These are phyloP conservation scores for Puccinia coronata DNA, from an alignment of 1,284 basidiomycete species.

Conservation along the genomic window DNA sequence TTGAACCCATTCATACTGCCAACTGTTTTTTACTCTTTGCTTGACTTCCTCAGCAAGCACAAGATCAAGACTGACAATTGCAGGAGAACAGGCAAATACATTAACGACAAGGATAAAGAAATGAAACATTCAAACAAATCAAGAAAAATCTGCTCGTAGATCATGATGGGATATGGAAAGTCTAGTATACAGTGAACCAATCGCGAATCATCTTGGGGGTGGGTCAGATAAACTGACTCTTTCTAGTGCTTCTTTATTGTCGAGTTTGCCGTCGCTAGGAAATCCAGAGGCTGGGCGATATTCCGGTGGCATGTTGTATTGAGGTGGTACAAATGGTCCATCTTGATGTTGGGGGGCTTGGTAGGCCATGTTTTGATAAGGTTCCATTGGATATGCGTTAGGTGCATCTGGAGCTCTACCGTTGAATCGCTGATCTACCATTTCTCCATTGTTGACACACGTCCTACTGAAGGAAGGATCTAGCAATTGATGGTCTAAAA, in stretches of 20 bases:
- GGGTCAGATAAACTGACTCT: slow-evolving; percentile 48
- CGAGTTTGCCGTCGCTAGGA: not conserved
- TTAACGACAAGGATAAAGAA: slow-evolving; percentile 11
- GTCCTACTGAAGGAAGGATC: slow-evolving; percentile 42
- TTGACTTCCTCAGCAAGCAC: too few relatives aligned
- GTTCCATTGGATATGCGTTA: slow-evolving; percentile 41
- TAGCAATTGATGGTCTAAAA: slow-evolving; percentile 48
- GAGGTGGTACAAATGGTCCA: slow-evolving; percentile 42
- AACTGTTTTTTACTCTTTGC: too few relatives aligned
- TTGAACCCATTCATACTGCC: too few relatives aligned
- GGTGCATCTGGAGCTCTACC: slow-evolving; percentile 29
- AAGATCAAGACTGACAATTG: too few relatives aligned
- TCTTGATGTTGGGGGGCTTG: slow-evolving; percentile 31
- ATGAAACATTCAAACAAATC: not conserved
- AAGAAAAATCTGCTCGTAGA: slow-evolving; percentile 19
- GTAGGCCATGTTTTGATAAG: slow-evolving; percentile 42
- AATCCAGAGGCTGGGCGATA: slow-evolving; percentile 14
- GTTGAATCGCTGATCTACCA: slow-evolving; percentile 13
- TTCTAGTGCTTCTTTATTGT: slow-evolving; percentile 37
- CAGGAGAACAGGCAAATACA: not conserved
- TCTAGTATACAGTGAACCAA: not conserved
- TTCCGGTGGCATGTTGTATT: slow-evolving; percentile 40
- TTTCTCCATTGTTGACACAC: not conserved
- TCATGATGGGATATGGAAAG: not conserved
- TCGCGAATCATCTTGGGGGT: slow-evolving; percentile 19